Evolutionary conservation across 306 rosid species (phyloP), one percentile per base, ranked within the genome.

Genomic region (Prunus fruticosa): DNA sequence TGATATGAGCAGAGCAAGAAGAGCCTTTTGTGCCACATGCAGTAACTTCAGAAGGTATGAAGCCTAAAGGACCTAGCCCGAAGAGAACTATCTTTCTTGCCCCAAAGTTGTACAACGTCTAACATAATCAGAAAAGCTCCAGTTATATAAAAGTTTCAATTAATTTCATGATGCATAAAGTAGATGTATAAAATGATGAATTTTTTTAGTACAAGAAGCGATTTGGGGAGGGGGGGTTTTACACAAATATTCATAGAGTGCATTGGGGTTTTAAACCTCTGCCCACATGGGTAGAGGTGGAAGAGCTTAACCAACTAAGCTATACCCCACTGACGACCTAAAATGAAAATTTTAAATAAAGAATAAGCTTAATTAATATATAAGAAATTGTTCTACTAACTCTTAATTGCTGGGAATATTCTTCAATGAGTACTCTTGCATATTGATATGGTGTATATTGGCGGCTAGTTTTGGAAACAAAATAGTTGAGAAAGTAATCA

Each of bases 401-500:
- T 79, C 9, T 27, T 69, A 76, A 22, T 56, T 84, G 80, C 2
- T 3, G 49, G 20, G 62, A 53, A 18, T 56, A 52, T 11, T 64
- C 18, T 4, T 69, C 30, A 28, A 12, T 14, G 15, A 84, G 82
- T 38, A 22, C 32, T 2, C 1, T n/a, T 5, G 87, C 82, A 69
- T 69, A 84, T 25, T 49, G 28, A 3, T 73, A 2, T 6, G 74
- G 54, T 22, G 71, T 54, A 32, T 15, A 84, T 13, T 11, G 14
- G 11, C 0, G 3, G 51, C 82, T 53, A 4, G 85, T 80, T 7
- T 2, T 11, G 19, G 79, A 79, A 61, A 34, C 7, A 32, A 72
- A 77, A 34, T 82, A 82, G 43, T 78, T 82, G 56, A 61, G 52
- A 8, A 67, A 2, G 62, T 77, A 82, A 70, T 82, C 85, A 23